These are phyloP conservation scores for Ramaria sp. DNA, from an alignment of 768 basidiomycete genomes.

Conservation along the genomic window DNA sequence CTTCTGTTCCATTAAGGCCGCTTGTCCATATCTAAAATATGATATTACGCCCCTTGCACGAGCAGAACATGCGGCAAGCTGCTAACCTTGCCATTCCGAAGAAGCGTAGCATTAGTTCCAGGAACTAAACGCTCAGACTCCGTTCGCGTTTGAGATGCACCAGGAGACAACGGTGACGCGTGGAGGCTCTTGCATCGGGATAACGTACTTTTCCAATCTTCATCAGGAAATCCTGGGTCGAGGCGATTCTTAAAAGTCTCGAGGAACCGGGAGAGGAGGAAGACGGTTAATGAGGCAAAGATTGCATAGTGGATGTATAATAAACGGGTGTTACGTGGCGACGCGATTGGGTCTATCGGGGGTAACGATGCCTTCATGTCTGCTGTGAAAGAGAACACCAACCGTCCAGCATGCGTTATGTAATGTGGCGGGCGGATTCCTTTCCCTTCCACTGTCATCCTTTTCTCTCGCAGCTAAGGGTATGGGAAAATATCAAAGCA, in stretches of 20 bases:
- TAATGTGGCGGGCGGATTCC: too few relatives aligned
- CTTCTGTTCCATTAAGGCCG: conserved; percentile 39
- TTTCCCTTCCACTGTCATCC: too few relatives aligned
- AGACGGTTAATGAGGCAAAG: neutral
- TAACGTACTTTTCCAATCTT: neutral
- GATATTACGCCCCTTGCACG: conserved; percentile 17
- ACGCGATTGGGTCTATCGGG: neutral
- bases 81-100: conserved; percentile 55
- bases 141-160: conserved; percentile 19
- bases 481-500: too few relatives aligned
- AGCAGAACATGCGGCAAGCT: conserved; percentile 18
- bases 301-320: neutral
- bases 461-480: too few relatives aligned
- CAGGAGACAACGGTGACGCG: conserved; percentile 18
- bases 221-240: neutral
- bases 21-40: conserved; percentile 41
- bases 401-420: too few relatives aligned
- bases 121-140: conserved; percentile 54
- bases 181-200: conserved; percentile 21
- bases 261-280: neutral
- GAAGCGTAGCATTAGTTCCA: conserved; percentile 54
- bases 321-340: neutral
- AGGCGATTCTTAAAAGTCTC: neutral
- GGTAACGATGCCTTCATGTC: neutral
- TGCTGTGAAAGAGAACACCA: neutral